Conservation (phyloP, 1,284 basidiomycete species). For the Pseudozyma sp. region DNA sequence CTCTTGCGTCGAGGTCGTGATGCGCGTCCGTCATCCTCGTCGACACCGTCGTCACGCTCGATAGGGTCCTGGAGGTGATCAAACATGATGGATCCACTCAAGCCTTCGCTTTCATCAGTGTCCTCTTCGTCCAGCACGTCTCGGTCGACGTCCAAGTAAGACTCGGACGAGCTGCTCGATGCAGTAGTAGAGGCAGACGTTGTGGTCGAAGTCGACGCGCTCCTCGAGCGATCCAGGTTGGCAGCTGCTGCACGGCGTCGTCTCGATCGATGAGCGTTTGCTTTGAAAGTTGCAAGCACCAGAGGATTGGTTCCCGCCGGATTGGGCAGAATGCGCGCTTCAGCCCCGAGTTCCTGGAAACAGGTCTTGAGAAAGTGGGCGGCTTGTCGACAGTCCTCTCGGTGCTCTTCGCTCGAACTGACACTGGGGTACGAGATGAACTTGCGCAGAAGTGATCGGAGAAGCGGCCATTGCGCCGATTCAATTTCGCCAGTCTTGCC, state of each 20-base stretch:
- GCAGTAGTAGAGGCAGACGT: slow-evolving; percentile 11
- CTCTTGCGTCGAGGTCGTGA: slow-evolving; percentile 15
- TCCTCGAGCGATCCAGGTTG: slow-evolving; percentile 16
- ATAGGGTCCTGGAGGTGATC: slow-evolving; percentile 22
- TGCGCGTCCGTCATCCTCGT: slow-evolving; percentile 8
- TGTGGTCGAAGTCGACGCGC: slow-evolving; percentile 23
- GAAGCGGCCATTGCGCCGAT: slow-evolving; percentile 66
- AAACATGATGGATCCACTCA: slow-evolving; percentile 43
- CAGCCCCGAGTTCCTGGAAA: slow-evolving; percentile 60
- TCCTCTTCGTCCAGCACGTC: slow-evolving; percentile 6
- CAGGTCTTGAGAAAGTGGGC: slow-evolving; percentile 61
- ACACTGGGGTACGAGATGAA: slow-evolving; percentile 89
- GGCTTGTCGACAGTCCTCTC: slow-evolving; percentile 75
- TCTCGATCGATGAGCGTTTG: slow-evolving; percentile 33
- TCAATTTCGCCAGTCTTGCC: not conserved
- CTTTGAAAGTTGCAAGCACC: slow-evolving; percentile 61
- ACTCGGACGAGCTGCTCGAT: slow-evolving; percentile 21
- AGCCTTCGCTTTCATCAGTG: slow-evolving; percentile 14
- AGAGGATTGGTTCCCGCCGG: slow-evolving; percentile 54
- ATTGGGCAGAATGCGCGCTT: slow-evolving; percentile 56
- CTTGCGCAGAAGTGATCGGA: slow-evolving; percentile 79
- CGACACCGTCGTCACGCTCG: not conserved
- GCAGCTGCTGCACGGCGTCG: slow-evolving; percentile 17
- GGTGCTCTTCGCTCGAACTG: slow-evolving; percentile 76
- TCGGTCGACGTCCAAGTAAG: slow-evolving; percentile 9